These are phyloP conservation scores for Aethionema arabicum DNA, from an alignment of 345 rosid genomes.

Conservation along the genomic window DNA sequence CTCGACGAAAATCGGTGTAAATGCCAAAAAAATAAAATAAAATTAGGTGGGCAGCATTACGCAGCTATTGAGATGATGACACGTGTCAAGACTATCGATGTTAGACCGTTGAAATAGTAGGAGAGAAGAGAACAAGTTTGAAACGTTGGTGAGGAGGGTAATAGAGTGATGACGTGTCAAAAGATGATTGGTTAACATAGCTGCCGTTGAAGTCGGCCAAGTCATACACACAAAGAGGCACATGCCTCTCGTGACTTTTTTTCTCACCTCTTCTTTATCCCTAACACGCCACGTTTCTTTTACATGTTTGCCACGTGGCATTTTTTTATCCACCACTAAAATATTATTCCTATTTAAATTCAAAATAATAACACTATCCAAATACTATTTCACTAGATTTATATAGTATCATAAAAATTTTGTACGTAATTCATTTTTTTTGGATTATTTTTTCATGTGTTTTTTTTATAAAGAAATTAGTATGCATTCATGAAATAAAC, in stretches of 20 bases:
- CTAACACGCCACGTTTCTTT: slow-evolving; percentile 49
- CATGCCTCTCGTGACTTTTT: slow-evolving; percentile 53
- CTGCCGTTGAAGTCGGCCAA: slow-evolving; percentile 38
- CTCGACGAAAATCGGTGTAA: background rate
- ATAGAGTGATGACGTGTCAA: slow-evolving; percentile 25
- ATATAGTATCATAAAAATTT: too few species aligned
- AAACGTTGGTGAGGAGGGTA: slow-evolving; percentile 33
- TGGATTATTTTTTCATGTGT: too few species aligned
- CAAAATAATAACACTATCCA: too few species aligned
- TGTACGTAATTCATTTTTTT: too few species aligned
- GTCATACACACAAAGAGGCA: slow-evolving; percentile 32
- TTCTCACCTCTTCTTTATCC: slow-evolving; percentile 25
- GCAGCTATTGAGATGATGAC: slow-evolving; percentile 5
- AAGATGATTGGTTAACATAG: background rate
- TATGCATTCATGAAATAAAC: too few species aligned
- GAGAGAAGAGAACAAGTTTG: slow-evolving; percentile 27
- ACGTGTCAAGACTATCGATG: slow-evolving; percentile 23
- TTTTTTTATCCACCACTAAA: slow-evolving; percentile 20
- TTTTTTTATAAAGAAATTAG: too few species aligned
- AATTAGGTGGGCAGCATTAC: background rate
- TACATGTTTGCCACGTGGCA: slow-evolving; percentile 43
- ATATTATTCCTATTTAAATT: too few species aligned
- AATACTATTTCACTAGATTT: too few species aligned
- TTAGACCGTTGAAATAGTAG: slow-evolving; percentile 25
- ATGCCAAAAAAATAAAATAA: background rate